These are phyloP conservation scores for Boeremia lycopersici DNA, from an alignment of 2,329 filamentous ascomycete species.

Conservation along the genomic window DNA sequence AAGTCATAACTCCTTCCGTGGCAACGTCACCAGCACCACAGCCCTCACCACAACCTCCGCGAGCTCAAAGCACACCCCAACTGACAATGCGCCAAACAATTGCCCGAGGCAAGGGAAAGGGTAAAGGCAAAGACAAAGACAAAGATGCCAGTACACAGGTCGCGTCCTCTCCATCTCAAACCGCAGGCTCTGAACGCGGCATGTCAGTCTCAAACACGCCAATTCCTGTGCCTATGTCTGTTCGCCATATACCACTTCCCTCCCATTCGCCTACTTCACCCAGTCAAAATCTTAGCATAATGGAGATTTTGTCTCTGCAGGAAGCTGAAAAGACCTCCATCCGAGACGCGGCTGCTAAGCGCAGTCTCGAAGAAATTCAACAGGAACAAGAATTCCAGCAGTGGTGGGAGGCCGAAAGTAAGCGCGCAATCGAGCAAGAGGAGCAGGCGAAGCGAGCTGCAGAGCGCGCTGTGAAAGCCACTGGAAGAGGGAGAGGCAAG, in stretches of 20 bases:
- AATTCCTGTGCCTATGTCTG: slow-evolving; percentile 51
- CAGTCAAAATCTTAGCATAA: slow-evolving; percentile 73
- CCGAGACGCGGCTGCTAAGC: slow-evolving; percentile 82
- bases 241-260: slow-evolving; percentile 59
- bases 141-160: slow-evolving; percentile 24
- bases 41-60: slow-evolving; percentile 19
- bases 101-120: slow-evolving; percentile 36
- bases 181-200: slow-evolving; percentile 36
- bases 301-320: slow-evolving; percentile 88
- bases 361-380: slow-evolving; percentile 92
- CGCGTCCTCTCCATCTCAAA: slow-evolving; percentile 31
- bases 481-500: slow-evolving; percentile 35
- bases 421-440: slow-evolving; percentile 68
- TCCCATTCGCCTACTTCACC: slow-evolving; percentile 67
- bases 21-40: slow-evolving; percentile 15
- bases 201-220: slow-evolving; percentile 45
- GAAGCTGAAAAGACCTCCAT: slow-evolving; percentile 81
- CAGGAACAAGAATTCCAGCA: slow-evolving; percentile 96
- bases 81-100: slow-evolving; percentile 68
- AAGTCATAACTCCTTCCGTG: slow-evolving; percentile 17
- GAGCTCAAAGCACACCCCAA: slow-evolving; percentile 52
- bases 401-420: slow-evolving; percentile 91
- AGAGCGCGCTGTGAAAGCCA: slow-evolving; percentile 30
- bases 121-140: slow-evolving; percentile 29
- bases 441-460: slow-evolving; percentile 50